Conservation (phyloP, 2,329 filamentous ascomycete genomes). For the Ceratocystis destructans region DNA sequence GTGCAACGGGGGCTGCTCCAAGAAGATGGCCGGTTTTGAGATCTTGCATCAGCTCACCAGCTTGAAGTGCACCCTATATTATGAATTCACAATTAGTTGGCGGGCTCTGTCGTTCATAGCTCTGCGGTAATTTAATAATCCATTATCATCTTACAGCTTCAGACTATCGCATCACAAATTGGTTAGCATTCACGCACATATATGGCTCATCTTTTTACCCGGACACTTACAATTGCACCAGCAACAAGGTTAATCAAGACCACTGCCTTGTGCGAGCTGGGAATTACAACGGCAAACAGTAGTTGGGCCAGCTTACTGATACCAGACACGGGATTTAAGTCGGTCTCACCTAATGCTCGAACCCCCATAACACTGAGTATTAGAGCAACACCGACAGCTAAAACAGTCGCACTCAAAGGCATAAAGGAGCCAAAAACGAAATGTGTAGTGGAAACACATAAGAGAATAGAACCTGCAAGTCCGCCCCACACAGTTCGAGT, state of each 20-base stretch:
- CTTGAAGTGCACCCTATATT: constrained; percentile 63
- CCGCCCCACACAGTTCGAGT: constrained; percentile 58
- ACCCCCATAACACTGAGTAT: constrained; percentile 63
- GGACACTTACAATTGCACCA: constrained; percentile 52
- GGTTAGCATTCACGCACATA: not conserved
- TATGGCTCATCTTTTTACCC: not conserved
- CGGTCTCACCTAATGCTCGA: constrained; percentile 62
- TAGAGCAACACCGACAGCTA: constrained; percentile 74
- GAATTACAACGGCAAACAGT: constrained; percentile 83
- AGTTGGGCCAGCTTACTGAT: constrained; percentile 95
- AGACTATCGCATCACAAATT: constrained; percentile 24
- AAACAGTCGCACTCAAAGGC: constrained; percentile 58
- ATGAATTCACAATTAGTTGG: not conserved
- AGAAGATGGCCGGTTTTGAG: constrained; percentile 91
- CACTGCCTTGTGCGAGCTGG: constrained; percentile 63
- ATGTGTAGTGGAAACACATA: constrained; percentile 73
- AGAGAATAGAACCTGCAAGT: constrained; percentile 57
- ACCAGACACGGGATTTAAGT: constrained; percentile 89
- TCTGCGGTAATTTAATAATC: not conserved
- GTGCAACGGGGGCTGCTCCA: constrained; percentile 80
- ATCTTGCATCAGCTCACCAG: constrained; percentile 93
- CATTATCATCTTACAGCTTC: constrained; percentile 28
- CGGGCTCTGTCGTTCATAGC: not conserved
- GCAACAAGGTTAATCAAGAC: constrained; percentile 93
- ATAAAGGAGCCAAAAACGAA: constrained; percentile 73